Conservation (phyloP, 805 yeast genomes). For the Candida ipomoeae region DNA sequence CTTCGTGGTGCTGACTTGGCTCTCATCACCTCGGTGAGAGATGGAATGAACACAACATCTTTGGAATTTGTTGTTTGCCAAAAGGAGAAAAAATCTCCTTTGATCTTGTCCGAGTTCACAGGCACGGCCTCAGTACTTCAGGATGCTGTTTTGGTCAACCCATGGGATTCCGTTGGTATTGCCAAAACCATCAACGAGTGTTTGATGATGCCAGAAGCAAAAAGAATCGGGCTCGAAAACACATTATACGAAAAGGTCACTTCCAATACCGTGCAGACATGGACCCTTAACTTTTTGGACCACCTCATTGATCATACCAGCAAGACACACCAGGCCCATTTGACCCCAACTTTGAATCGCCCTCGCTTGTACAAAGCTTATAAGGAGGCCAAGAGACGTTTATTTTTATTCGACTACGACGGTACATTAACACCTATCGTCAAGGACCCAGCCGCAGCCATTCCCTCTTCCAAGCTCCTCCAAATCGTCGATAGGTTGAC, state of each 20-base stretch:
- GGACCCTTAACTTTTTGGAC: conserved; percentile 65
- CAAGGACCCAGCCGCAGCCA: conserved; percentile 95
- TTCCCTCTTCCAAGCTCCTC: conserved; percentile 75
- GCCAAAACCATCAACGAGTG: conserved; percentile 77
- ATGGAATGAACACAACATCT: conserved; percentile 95
- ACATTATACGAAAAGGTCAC: conserved; percentile 62
- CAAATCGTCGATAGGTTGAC: conserved; percentile 56
- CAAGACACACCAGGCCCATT: conserved; percentile 42
- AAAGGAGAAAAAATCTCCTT: conserved; percentile 65
- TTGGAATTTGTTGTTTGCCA: conserved; percentile 89
- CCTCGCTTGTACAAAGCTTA: conserved; percentile 61
- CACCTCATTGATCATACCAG: conserved; percentile 42
- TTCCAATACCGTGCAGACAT: conserved; percentile 68
- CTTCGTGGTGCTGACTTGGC: conserved; percentile 88
- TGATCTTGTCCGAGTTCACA: conserved; percentile 87
- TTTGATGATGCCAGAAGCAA: conserved; percentile 48
- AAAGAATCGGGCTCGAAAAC: conserved; percentile 44
- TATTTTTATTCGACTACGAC: conserved; percentile 92
- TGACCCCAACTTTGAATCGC: conserved; percentile 72
- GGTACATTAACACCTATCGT: conserved; percentile 98
- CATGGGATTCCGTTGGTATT: conserved; percentile 95
- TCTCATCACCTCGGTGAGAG: conserved; percentile 84
- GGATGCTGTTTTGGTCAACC: conserved; percentile 82
- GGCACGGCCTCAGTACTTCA: conserved; percentile 74
- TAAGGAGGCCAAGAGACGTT: conserved; percentile 56